Evolutionary conservation across 345 rosid species (phyloP).

Genomic region (Tarenaya hassleriana): DNA sequence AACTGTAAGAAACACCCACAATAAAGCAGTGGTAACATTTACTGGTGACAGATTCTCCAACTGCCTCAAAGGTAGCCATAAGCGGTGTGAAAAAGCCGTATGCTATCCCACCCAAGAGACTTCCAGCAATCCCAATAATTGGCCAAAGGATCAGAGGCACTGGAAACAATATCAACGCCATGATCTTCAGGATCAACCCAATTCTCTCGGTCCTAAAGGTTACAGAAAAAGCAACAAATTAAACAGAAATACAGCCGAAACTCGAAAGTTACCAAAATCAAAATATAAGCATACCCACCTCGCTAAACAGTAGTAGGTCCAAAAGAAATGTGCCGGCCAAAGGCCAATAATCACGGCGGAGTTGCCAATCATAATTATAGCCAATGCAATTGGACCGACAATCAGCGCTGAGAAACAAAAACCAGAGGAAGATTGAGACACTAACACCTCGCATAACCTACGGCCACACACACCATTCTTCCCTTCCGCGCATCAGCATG

Average conservation of each 20-base stretch:
- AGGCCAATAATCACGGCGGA: constrained; percentile 61
- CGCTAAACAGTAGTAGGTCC: constrained; percentile 68
- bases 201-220: constrained; percentile 56
- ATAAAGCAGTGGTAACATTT: constrained; percentile 68
- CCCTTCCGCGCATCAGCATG: too few relatives aligned
- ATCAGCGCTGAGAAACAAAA: constrained; percentile 37
- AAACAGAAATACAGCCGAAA: background rate
- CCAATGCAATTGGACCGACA: constrained; percentile 47
- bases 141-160: constrained; percentile 73
- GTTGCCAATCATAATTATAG: constrained; percentile 46
- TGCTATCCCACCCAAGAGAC: constrained; percentile 70
- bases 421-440: background rate
- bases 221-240: background rate
- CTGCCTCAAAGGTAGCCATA: constrained; percentile 70
- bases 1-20: constrained; percentile 31
- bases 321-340: constrained; percentile 72
- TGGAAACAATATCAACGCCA: constrained; percentile 46
- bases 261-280: background rate
- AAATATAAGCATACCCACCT: constrained; percentile 34
- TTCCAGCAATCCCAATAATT: constrained; percentile 48
- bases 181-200: constrained; percentile 62
- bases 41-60: constrained; percentile 50
- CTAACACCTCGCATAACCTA: background rate
- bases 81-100: constrained; percentile 72
- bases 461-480: background rate